Conservation (phyloP, 2,329 filamentous ascomycete species). For the Nectriaceae sp. region DNA sequence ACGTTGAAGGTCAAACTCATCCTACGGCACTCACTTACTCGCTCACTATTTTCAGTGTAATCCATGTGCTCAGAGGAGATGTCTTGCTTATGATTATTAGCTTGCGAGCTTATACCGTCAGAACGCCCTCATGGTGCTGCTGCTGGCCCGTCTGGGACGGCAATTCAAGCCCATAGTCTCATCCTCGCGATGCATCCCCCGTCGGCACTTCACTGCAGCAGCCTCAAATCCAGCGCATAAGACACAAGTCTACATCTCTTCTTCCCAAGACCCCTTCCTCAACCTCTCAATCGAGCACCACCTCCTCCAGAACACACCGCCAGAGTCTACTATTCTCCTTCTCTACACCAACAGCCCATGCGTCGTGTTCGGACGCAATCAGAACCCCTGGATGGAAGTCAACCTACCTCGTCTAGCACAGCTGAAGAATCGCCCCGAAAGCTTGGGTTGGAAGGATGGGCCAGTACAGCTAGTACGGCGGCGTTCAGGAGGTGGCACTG, state of each 20-base stretch:
- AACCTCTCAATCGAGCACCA: conserved; percentile 95
- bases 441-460: conserved; percentile 26
- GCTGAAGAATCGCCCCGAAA: conserved; percentile 20
- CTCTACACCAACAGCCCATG: conserved; percentile 87
- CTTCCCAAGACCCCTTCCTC: conserved; percentile 72
- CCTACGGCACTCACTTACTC: too few species aligned
- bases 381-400: conserved; percentile 95
- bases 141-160: conserved; percentile 11
- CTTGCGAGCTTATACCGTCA: too few species aligned
- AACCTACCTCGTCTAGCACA: conserved; percentile 64
- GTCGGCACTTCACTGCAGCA: conserved; percentile 38
- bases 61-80: too few species aligned
- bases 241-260: conserved; percentile 71
- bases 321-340: conserved; percentile 76
- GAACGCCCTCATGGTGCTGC: conserved; percentile 14
- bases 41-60: too few species aligned
- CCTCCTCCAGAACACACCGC: conserved; percentile 73
- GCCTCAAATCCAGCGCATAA: conserved; percentile 46
- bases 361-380: conserved; percentile 91
- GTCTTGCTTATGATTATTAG: too few species aligned
- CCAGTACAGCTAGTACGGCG: conserved; percentile 70
- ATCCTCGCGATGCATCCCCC: conserved; percentile 11
- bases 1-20: background rate
- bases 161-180: conserved; percentile 4
- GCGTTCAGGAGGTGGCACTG: conserved; percentile 85